phyloP scores from a whole-genome alignment of 352 stramenopile species.

The Pythium sp. region DNA sequence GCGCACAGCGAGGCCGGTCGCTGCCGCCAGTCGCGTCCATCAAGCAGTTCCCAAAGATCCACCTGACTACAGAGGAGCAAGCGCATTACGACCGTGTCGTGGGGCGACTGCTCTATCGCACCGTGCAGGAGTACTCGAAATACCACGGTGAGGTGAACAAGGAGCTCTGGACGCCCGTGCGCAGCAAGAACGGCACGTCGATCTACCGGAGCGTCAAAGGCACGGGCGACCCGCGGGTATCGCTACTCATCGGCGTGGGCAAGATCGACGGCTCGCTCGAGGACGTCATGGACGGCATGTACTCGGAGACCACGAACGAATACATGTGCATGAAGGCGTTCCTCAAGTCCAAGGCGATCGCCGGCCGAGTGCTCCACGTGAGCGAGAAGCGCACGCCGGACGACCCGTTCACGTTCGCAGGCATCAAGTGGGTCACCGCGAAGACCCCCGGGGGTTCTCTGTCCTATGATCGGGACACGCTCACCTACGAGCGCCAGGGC shows the following conservation, averaged over 20 bases:
- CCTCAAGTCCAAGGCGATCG: constrained; percentile 28
- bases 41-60: constrained; percentile 6
- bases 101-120: constrained; percentile 26
- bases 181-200: constrained; percentile 30
- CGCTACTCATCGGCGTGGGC: constrained; percentile 29
- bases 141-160: constrained; percentile 16
- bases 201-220: constrained; percentile 50
- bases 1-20: background rate
- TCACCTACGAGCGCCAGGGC: constrained; percentile 50
- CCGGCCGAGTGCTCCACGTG: constrained; percentile 37
- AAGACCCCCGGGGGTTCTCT: constrained; percentile 27
- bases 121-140: constrained; percentile 25
- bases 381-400: constrained; percentile 25
- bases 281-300: constrained; percentile 43
- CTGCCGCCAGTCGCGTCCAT: constrained; percentile 1
- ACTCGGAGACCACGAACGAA: constrained; percentile 34
- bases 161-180: constrained; percentile 38
- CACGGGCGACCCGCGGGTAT: constrained; percentile 29
- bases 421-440: constrained; percentile 42
- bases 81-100: constrained; percentile 28
- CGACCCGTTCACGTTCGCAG: constrained; percentile 38
- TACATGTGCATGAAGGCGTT: constrained; percentile 39
- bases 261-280: constrained; percentile 37
- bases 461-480: constrained; percentile 36
- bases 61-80: constrained; percentile 26